Base-by-base conservation (phyloP, 73 alveolate species). In the Stentor roeselii region DNA sequence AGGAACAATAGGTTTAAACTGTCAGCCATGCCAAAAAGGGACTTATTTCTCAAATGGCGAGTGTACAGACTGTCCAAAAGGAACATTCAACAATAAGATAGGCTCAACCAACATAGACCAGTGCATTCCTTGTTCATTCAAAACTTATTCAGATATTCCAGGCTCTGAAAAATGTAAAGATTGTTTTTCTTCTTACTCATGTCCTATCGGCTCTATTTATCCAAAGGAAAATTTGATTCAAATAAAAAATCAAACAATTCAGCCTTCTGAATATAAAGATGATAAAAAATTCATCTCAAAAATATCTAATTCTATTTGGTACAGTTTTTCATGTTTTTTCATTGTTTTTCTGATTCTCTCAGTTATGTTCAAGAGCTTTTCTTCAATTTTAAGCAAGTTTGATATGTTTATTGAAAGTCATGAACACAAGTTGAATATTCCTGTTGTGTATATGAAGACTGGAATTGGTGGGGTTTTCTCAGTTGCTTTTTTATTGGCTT, bases 401-500 rank as follows among this genome's bases (percentile, higher is more conserved):
- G 80, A 67, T 67, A 11, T 67, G 34, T 67, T 21, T 32, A 40
- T 11, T 32, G 41, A 67, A 1, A n/a, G 34, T 15, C 80, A 67
- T 32, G 14, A n/a, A 11, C 41, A 67, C 21, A 40, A 67, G 2
- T 50, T 50, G 67, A 32, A 67, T 2, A n/a, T 21, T 21, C 80
- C 80, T 2, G 34, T 67, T 21, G 11, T 21, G 21, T 67, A 21
- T 11, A 67, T 15, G 37, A 67, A 67, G 34, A 67, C 80, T 27
- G 34, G 41, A 27, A 67, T 67, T 67, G 80, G 80, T 21, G 80
- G 80, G 34, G 50, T 67, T 67, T 67, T 67, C 34, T 67, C 80
- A 0, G 14, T 67, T 14, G 14, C 34, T 30, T 67, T 32, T 40
- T 21, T 67, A 27, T 21, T 67, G 34, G 37, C 34, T 30, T 36